phyloP scores from a whole-genome alignment of 345 rosid species.

The Kernera saxatilis region DNA sequence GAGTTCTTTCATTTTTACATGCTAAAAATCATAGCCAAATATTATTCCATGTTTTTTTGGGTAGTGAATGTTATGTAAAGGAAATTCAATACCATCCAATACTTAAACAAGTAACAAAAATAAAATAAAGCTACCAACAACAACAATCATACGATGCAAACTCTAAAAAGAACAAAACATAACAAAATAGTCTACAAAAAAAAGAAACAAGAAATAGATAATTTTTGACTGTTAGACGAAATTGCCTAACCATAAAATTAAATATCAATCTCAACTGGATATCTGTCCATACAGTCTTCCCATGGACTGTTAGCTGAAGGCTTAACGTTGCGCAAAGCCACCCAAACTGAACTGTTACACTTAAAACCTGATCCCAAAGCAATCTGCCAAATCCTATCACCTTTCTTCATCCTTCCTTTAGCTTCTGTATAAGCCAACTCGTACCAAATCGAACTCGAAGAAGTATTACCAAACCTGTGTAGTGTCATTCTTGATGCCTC shows the following conservation, averaged over 20 bases:
- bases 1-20: no score
- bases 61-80: neutral
- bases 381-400: constrained; percentile 69
- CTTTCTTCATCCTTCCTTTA: constrained; percentile 58
- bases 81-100: neutral
- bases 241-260: neutral
- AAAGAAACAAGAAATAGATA: constrained; percentile 1
- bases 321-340: constrained; percentile 38
- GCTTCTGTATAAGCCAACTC: constrained; percentile 64
- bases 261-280: constrained; percentile 31
- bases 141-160: neutral
- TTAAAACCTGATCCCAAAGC: constrained; percentile 75
- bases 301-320: constrained; percentile 50
- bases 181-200: neutral
- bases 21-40: no score
- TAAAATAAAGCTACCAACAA: neutral
- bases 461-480: constrained; percentile 69
- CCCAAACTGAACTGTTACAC: constrained; percentile 66
- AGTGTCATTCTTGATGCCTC: constrained; percentile 80
- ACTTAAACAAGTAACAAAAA: neutral
- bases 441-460: constrained; percentile 68
- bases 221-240: neutral
- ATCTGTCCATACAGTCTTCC: constrained; percentile 45
- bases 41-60: neutral
- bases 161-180: neutral